phyloP scores from a whole-genome alignment of 495 filamentous ascomycete genomes.

The Chaetomidium leptoderma region DNA sequence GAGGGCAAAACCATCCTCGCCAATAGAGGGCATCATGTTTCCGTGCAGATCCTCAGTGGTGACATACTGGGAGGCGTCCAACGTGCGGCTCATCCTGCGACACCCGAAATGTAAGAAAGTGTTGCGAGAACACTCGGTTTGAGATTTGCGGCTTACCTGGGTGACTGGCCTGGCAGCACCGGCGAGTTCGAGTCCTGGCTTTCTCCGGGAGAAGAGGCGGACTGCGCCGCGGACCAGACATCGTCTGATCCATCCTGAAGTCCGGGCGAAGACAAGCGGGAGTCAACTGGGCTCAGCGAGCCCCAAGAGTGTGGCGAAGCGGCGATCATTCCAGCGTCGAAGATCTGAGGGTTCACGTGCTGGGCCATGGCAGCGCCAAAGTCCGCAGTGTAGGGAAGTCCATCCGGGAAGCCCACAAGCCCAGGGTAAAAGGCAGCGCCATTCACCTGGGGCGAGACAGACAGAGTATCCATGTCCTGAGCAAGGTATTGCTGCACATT shows the following conservation, averaged over 20 bases:
- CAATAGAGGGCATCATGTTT: conserved; percentile 33
- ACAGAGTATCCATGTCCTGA: conserved; percentile 45
- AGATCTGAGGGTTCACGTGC: conserved; percentile 47
- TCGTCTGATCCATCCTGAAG: conserved; percentile 45
- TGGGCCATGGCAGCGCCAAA: conserved; percentile 38
- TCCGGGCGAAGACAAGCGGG: conserved; percentile 47
- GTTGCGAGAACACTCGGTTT: conserved; percentile 9
- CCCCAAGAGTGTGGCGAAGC: conserved; percentile 48
- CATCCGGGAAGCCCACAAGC: conserved; percentile 39
- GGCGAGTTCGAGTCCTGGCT: conserved; percentile 47
- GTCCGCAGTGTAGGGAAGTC: conserved; percentile 40
- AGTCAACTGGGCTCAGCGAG: conserved; percentile 47
- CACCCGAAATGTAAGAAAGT: conserved; percentile 25
- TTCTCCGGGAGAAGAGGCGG: conserved; percentile 40
- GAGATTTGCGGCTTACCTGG: conserved; percentile 43
- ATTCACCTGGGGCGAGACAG: conserved; percentile 37
- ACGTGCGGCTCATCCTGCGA: conserved; percentile 32
- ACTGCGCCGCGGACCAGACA: conserved; percentile 42
- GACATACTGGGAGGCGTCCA: conserved; percentile 34
- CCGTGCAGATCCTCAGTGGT: conserved; percentile 42
- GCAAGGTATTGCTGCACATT: conserved; percentile 43
- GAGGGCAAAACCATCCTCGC: conserved; percentile 43
- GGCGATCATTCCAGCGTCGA: conserved; percentile 40
- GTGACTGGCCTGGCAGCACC: conserved; percentile 43
- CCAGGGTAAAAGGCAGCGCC: conserved; percentile 37